Evolutionary conservation across 805 yeast species (phyloP).

Genomic region (Yamadazyma phyllophila): DNA sequence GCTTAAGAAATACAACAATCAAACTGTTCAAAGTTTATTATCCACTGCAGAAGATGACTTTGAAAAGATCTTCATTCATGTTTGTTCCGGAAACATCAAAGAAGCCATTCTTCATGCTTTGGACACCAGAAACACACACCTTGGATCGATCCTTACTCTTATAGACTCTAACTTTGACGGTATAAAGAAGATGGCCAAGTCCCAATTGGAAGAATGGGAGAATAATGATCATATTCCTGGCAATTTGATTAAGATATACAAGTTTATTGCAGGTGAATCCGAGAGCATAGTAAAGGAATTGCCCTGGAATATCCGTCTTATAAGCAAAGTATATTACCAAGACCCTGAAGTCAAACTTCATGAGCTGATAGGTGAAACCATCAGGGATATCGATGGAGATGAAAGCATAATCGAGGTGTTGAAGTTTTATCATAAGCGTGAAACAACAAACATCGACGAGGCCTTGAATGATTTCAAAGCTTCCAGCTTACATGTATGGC

Average conservation of each 20-base stretch:
- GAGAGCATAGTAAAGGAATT: slow-evolving; percentile 43
- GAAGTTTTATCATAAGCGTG: slow-evolving; percentile 14
- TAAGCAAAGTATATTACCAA: slow-evolving; percentile 63
- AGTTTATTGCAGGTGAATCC: slow-evolving; percentile 56
- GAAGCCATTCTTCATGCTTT: slow-evolving; percentile 64
- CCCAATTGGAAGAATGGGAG: slow-evolving; percentile 70
- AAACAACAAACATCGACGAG: slow-evolving; percentile 1
- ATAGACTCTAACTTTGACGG: slow-evolving; percentile 67
- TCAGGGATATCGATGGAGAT: slow-evolving; percentile 10
- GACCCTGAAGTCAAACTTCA: slow-evolving; percentile 22
- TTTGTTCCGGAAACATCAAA: slow-evolving; percentile 56
- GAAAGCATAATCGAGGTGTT: slow-evolving; percentile 20
- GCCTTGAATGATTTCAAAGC: slow-evolving; percentile 9
- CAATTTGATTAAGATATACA: slow-evolving; percentile 57
- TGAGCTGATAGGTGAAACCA: slow-evolving; percentile 13
- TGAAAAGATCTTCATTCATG: slow-evolving; percentile 48
- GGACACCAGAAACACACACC: slow-evolving; percentile 60
- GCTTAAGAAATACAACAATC: slow-evolving; percentile 48
- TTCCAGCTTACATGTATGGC: slow-evolving; percentile 30
- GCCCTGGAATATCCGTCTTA: slow-evolving; percentile 66
- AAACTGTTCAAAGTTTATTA: slow-evolving; percentile 28
- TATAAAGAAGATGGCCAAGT: slow-evolving; percentile 52
- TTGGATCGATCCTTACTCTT: slow-evolving; percentile 67
- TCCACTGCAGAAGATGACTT: slow-evolving; percentile 33
- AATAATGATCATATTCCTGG: slow-evolving; percentile 37